Conservation (phyloP, 2,329 filamentous ascomycete genomes). For the Bipolaris bicolor region DNA sequence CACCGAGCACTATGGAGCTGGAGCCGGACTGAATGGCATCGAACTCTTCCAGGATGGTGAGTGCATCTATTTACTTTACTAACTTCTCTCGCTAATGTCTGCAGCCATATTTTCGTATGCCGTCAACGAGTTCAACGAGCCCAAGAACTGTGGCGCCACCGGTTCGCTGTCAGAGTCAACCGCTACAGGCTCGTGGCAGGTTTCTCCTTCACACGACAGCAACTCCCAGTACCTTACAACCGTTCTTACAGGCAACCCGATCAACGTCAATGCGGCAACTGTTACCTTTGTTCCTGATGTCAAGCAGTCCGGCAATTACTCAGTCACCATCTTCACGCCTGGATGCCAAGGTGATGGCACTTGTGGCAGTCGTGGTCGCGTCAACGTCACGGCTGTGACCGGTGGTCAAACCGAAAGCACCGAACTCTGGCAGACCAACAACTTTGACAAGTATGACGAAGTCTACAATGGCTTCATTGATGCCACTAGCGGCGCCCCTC, state of each 20-base stretch:
- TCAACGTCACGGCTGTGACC: conserved; percentile 80
- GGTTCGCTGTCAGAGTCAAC: conserved; percentile 65
- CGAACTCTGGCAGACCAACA: conserved; percentile 85
- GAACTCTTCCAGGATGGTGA: conserved; percentile 78
- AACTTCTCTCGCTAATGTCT: conserved; percentile 8
- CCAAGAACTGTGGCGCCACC: conserved; percentile 71
- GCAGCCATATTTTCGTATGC: conserved; percentile 82
- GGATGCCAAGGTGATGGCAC: conserved; percentile 82
- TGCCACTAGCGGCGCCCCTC: conserved; percentile 75
- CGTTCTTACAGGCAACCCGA: conserved; percentile 62
- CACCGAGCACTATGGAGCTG: conserved; percentile 82
- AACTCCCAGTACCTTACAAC: conserved; percentile 78
- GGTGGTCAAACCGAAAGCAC: conserved; percentile 57
- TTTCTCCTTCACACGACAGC: conserved; percentile 71
- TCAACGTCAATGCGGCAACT: conserved; percentile 64
- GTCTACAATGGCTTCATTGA: conserved; percentile 88
- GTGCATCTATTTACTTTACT: not conserved
- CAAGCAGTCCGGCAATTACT: conserved; percentile 87
- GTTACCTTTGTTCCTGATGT: conserved; percentile 86
- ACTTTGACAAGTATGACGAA: conserved; percentile 95
- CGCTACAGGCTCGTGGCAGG: conserved; percentile 74
- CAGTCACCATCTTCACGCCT: conserved; percentile 88
- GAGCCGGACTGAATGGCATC: conserved; percentile 84
- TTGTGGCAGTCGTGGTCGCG: conserved; percentile 76
- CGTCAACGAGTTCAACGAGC: conserved; percentile 86